These are phyloP conservation scores for Nigrospora osmanthi DNA, from an alignment of 2,329 filamentous ascomycete species.

Conservation along the genomic window DNA sequence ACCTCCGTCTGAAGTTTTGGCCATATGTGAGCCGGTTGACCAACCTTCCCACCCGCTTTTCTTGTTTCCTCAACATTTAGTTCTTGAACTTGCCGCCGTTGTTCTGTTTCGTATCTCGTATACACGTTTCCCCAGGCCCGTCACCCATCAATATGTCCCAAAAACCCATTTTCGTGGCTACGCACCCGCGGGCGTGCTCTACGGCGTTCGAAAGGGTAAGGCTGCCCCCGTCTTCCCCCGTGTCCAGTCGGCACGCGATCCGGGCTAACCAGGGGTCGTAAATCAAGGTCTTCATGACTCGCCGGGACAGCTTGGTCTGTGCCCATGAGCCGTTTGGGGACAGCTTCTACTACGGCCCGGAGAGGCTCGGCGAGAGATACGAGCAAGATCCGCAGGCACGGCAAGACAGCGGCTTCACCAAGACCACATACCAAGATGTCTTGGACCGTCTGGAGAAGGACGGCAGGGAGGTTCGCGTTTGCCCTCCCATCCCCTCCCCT, in stretches of 20 bases:
- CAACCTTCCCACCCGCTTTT: too few relatives aligned
- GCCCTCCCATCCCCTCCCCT: constrained; percentile 7
- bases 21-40: too few relatives aligned
- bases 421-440: constrained; percentile 69
- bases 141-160: constrained; percentile 49
- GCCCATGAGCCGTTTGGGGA: constrained; percentile 96
- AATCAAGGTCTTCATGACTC: constrained; percentile 88
- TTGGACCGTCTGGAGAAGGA: constrained; percentile 68
- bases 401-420: constrained; percentile 54
- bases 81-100: too few relatives aligned
- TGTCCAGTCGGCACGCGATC: constrained; percentile 3
- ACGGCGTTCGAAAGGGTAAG: constrained; percentile 92
- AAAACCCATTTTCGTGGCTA: constrained; percentile 85
- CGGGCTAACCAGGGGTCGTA: too few relatives aligned
- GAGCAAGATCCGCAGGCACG: constrained; percentile 54
- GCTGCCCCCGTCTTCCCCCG: constrained; percentile 9
- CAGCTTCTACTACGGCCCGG: constrained; percentile 91
- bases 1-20: too few relatives aligned
- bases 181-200: constrained; percentile 90
- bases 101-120: too few relatives aligned
- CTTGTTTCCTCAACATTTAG: too few relatives aligned
- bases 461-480: constrained; percentile 63
- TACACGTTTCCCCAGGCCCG: too few relatives aligned
- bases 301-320: constrained; percentile 70
- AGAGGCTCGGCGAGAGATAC: constrained; percentile 75